These are phyloP conservation scores for Hypericum androsaemum DNA, from an alignment of 345 rosid genomes.

Conservation along the genomic window DNA sequence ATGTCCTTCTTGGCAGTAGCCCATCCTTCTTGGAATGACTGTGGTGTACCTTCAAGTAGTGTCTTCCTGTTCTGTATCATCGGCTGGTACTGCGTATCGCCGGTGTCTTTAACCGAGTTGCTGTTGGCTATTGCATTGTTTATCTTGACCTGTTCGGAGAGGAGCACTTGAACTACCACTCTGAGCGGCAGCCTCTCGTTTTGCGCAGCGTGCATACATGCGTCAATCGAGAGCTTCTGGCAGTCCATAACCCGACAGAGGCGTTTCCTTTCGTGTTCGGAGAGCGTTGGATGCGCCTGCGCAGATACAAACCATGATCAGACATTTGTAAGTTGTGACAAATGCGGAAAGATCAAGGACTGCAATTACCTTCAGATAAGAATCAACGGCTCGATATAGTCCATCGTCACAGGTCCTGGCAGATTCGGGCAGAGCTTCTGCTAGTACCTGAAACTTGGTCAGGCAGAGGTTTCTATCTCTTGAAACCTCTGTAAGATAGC, in stretches of 20 bases:
- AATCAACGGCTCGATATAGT: conserved; percentile 92
- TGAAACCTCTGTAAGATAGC: conserved; percentile 96
- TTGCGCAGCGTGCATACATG: conserved; percentile 95
- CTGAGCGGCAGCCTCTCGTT: conserved; percentile 85
- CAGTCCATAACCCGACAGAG: conserved; percentile 94
- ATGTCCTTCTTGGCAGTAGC: conserved; percentile 82
- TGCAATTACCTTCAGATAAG: conserved; percentile 46
- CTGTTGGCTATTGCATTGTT: conserved; percentile 67
- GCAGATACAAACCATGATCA: background rate
- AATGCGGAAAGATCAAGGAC: too few species aligned
- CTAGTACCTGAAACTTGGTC: conserved; percentile 87
- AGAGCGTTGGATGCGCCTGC: conserved; percentile 93
- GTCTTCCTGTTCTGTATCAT: conserved; percentile 70
- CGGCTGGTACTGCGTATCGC: conserved; percentile 56
- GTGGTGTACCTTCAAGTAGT: conserved; percentile 79
- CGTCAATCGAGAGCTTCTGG: conserved; percentile 93
- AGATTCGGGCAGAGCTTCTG: conserved; percentile 92
- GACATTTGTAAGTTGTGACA: too few species aligned
- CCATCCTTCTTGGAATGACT: conserved; percentile 98
- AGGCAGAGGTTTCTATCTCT: conserved; percentile 77
- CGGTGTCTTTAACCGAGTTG: conserved; percentile 39
- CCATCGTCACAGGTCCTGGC: conserved; percentile 98
- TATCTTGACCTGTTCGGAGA: conserved; percentile 90
- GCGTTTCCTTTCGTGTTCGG: conserved; percentile 93
- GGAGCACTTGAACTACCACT: conserved; percentile 89